Base-by-base conservation (phyloP, 2,329 filamentous ascomycete genomes). In the Furcasterigmium sp. region DNA sequence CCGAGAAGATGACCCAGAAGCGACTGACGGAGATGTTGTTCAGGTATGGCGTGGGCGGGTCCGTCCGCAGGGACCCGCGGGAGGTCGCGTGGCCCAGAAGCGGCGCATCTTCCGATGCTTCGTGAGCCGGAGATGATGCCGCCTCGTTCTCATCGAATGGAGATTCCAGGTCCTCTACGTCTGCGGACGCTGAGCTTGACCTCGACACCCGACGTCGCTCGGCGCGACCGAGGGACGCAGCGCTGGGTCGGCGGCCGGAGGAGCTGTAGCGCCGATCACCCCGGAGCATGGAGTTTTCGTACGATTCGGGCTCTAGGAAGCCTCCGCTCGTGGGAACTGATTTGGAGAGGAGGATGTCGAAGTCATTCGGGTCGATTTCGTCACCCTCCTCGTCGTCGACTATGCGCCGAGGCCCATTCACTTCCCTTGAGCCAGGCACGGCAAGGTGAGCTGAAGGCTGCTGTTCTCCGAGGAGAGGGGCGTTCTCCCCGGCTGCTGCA, bases 1-100 rank as follows among this genome's bases (percentile, higher is more conserved):
- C 75, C 6, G 64, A 51, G 56, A 85, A 86, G 44, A 85, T 76
- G 47, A 79, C 56, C 73, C 78, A 81, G 64, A 87, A 86, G 23
- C 72, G 68, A 8, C 64, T 58, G 25, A 59, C 60, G 8, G 74
- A 67, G 30, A 70, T 68, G 48, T 67, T 67, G 48, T 70, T 66
- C n/a, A 76, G 63, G 52, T 61, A 76, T 7, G 49, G 55, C 30
- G 42, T 51, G 10, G 46, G 44, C 5, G 46, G 41, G n/a, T 37
- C 25, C 9, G 47, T 44, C n/a, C 45, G 43, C 9, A 41, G 21
- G 35, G 50, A 45, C 14, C 40, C 39, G 23, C 11, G 23, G 21
- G 43, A 37, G 20, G n/a, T 17, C 21, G 15, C 7, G 13, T 5
- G 18, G 23, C 14, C 45, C n/a, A 35, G 32, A 17, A 35, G 32